Base-by-base conservation (phyloP, 352 stramenopile species). In the Aphanomyces euteiches region DNA sequence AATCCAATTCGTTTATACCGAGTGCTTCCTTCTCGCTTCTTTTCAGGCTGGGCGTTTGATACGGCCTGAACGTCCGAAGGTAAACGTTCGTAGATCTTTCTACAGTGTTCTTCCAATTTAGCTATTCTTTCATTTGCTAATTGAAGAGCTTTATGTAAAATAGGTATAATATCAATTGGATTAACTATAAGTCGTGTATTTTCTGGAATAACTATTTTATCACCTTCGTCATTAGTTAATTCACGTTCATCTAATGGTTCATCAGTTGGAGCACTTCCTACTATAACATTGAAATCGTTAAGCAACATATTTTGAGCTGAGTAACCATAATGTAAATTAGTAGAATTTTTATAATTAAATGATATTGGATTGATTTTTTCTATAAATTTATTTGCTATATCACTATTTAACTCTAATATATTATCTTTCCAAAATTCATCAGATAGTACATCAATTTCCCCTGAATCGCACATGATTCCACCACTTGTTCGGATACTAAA, bases 311-410 rank as follows among this genome's bases (percentile, higher is more conserved):
- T n/a, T 57, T 57, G 48, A 57, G 48, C 48, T 57, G 48, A 57
- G 48, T 57, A 57, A 19, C 12, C 48, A 57, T 57, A 57, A 57
- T 57, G 48, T 19, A 57, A 57, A 57, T 57, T 57, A n/a, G 6
- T 57, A 19, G 48, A 6, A 57, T 57, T 57, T 57, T 57, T 57
- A 57, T 57, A 57, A 57, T n/a, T 57, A 57, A 57, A 57, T 57
- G 48, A 57, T 57, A 57, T 57, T 57, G 48, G 48, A 19, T 57
- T 57, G 6, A 57, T 57, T 57, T 57, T 57, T 57, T 6, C 17
- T 19, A 57, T 57, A 57, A 57, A 57, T 19, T 57, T n/a, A 19
- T 19, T 19, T 57, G 48, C 48, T 57, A 19, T 57, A 19, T 57
- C 7, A 57, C 17, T n/a, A 57, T 57, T n/a, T 6, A 57, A 19